Percentiles rank a stretch among this genome's conserved stretches.
These are phyloP conservation scores for Auricularia auricula-judae DNA, from an alignment of 768 basidiomycete genomes.

Conservation along the genomic window DNA sequence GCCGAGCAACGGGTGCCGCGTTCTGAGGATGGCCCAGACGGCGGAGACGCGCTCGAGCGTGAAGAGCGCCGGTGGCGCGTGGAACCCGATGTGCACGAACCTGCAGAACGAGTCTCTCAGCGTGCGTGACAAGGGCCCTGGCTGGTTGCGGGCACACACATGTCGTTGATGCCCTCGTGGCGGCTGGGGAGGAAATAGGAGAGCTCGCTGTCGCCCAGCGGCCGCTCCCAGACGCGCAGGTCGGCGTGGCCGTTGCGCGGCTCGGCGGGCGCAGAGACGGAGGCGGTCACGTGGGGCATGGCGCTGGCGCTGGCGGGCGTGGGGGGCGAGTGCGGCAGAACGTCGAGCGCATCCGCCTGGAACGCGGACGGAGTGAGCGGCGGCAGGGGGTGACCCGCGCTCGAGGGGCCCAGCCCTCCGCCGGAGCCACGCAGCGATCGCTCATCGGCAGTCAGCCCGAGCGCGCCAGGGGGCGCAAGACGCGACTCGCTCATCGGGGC, in stretches of 20 bases:
- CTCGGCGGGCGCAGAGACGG: neutral
- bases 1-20: constrained; percentile 60
- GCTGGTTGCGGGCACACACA: constrained; percentile 35
- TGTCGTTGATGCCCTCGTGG: constrained; percentile 74
- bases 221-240: constrained; percentile 29
- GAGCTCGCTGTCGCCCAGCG: constrained; percentile 61
- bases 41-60: constrained; percentile 36
- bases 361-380: neutral
- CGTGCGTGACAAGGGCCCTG: neutral
- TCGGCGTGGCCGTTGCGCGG: neutral
- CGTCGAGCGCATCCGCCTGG: neutral
- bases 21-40: constrained; percentile 64
- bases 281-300: neutral
- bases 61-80: constrained; percentile 33
- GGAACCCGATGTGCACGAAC: constrained; percentile 71
- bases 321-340: neutral
- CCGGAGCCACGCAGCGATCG: neutral
- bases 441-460: neutral
- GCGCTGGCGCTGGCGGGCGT: neutral
- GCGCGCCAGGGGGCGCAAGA: neutral
- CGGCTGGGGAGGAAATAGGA: constrained; percentile 74
- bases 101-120: constrained; percentile 23
- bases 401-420: neutral
- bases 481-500: neutral
- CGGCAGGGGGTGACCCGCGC: neutral